Percentiles rank a stretch among this genome's conserved stretches.
Conservation (phyloP, 139 green algal species). For the Coelastrella sp. region DNA sequence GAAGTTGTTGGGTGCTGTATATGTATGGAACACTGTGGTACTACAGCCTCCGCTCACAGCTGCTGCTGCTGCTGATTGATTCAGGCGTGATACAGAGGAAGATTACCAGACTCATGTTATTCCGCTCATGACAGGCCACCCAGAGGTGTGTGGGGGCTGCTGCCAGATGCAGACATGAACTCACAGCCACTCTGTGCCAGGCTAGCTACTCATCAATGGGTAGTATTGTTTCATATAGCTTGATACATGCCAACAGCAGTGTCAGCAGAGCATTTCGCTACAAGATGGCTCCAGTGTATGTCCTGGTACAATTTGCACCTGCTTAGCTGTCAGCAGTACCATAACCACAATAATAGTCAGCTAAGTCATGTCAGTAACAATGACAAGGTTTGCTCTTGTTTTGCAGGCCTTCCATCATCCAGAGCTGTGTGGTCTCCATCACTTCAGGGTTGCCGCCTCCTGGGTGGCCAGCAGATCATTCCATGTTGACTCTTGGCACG, state of each 20-base stretch:
- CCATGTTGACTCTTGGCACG: slow-evolving; percentile 82
- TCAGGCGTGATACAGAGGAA: slow-evolving; percentile 58
- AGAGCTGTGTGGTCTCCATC: slow-evolving; percentile 33
- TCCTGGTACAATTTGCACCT: too few species aligned
- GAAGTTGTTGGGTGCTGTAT: too few species aligned
- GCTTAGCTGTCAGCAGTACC: too few species aligned
- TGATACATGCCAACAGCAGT: too few species aligned
- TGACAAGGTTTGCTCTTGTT: background rate
- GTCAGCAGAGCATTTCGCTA: too few species aligned
- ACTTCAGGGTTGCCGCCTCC: slow-evolving; percentile 72
- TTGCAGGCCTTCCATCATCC: slow-evolving; percentile 39
- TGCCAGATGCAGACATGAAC: background rate
- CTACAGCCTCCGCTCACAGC: background rate
- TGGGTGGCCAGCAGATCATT: slow-evolving; percentile 85
- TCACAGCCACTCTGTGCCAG: too few species aligned
- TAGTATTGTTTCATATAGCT: too few species aligned
- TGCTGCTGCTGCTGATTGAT: slow-evolving; percentile 30
- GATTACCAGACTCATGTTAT: slow-evolving; percentile 68
- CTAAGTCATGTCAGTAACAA: too few species aligned
- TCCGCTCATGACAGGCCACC: slow-evolving; percentile 60
- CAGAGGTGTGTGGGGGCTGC: slow-evolving; percentile 9
- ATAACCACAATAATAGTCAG: too few species aligned
- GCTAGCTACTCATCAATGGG: too few species aligned
- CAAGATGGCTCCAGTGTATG: too few species aligned
- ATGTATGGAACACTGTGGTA: too few species aligned